These are phyloP conservation scores for Thecaphora thlaspeos DNA, from an alignment of 1,284 basidiomycete species.

Conservation along the genomic window DNA sequence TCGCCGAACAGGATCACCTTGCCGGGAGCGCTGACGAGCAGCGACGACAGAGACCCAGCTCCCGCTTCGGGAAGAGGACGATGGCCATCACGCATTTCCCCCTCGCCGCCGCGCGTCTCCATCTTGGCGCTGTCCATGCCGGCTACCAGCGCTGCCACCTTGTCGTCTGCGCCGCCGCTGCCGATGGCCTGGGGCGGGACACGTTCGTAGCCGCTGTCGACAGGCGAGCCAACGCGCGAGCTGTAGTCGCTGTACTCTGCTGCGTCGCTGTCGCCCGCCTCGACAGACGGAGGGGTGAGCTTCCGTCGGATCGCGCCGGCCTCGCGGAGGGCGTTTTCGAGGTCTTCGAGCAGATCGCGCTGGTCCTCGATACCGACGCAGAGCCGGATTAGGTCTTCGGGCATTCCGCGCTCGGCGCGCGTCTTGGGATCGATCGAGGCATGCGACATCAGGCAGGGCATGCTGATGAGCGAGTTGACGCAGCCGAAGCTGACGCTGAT, in stretches of 20 bases:
- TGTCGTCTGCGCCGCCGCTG: conserved; percentile 20
- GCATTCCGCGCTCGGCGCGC: conserved; percentile 87
- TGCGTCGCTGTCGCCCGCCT: background rate
- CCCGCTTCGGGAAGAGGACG: conserved; percentile 4
- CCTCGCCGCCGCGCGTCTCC: conserved; percentile 49
- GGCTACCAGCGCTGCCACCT: conserved; percentile 27
- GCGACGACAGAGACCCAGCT: conserved; percentile 32
- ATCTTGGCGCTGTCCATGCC: conserved; percentile 41
- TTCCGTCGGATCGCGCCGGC: conserved; percentile 74
- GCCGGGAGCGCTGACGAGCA: conserved; percentile 68
- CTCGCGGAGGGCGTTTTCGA: conserved; percentile 85
- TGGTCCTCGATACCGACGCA: conserved; percentile 98
- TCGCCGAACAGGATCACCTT: conserved; percentile 99
- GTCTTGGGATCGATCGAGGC: conserved; percentile 93
- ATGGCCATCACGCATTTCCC: conserved; percentile 14
- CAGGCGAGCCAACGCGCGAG: conserved; percentile 31
- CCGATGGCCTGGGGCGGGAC: conserved; percentile 4
- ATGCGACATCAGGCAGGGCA: conserved; percentile 99
- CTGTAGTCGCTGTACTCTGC: conserved; percentile 10
- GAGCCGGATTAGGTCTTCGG: conserved; percentile 94
- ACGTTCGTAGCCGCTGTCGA: conserved; percentile 22
- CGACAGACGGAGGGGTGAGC: conserved; percentile 3
- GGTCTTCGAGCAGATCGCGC: conserved; percentile 87
- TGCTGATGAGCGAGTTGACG: conserved; percentile 96
- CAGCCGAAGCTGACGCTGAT: conserved; percentile 98